Base-by-base conservation (phyloP, 225 moss, liverwort and hornwort species). In the Lunularia cruciata region DNA sequence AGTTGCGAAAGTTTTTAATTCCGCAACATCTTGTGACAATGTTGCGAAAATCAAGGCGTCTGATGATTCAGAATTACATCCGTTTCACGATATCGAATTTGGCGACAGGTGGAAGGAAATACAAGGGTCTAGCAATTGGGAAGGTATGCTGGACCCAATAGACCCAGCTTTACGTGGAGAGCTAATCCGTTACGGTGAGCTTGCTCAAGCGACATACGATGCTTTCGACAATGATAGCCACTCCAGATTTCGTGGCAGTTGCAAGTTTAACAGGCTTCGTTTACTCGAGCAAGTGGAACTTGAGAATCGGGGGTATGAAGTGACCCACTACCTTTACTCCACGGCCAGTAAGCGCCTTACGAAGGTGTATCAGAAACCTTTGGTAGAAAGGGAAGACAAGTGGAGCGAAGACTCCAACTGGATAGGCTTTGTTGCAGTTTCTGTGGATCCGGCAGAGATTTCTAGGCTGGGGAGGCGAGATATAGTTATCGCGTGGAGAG, bases 351-450 rank as follows among this genome's bases (percentile, higher is more conserved):
- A 79, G 51, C 76, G 79, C 4, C 55, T 83, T 1, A 85, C 86
- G 0, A 77, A 78, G 0, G 45, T 82, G 1, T 38, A 88, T 27
- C 71, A 67, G 19, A 68, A 75, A 2, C 82, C 78, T 0, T 20
- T 54, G 0, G 20, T 47, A 8, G 22, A 19, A 4, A 36, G 53
- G 4, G 26, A 67, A 4, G 72, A 79, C 33, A 86, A 61, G 53
- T 92, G 91, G 91, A 89, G 87, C 38, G 64, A 77, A 56, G 63
- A 84, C 65, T 85, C 87, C 8, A 92, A 87, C 15, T 92, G 73
- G 78, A 22, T 72, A 28, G 72, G 83, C 67, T 92, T 83, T 25
- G 85, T 91, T 46, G 91, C 89, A 4, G 89, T 89, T 28, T 60
- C 64, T 49, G 80, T 69, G 2, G 75, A 80, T 18, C 71, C 74